These are phyloP conservation scores for Plenodomus tracheiphilus DNA, from an alignment of 2,329 filamentous ascomycete species.

Conservation along the genomic window DNA sequence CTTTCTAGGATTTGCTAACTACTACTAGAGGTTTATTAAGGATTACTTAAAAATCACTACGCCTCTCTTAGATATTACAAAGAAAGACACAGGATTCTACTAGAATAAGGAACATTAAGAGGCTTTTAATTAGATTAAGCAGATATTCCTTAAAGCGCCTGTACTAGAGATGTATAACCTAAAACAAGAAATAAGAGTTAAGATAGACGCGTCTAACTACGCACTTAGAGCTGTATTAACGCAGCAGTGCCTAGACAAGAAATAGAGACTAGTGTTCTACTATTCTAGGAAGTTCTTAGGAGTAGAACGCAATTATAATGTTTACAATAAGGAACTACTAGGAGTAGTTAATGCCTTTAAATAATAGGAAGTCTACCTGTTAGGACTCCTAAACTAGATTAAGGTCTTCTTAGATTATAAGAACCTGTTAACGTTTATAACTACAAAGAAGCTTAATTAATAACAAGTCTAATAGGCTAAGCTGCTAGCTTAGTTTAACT, in stretches of 20 bases:
- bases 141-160: slow-evolving; percentile 1
- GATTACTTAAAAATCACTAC: not conserved
- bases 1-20: not conserved
- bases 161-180: slow-evolving; percentile 1
- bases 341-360: not conserved
- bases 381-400: not conserved
- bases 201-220: slow-evolving; percentile 2
- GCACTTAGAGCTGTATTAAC: not conserved
- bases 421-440: slow-evolving; percentile 6
- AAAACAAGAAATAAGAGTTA: not conserved
- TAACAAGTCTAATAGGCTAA: slow-evolving; percentile 2
- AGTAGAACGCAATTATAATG: slow-evolving; percentile 14
- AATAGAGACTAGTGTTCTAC: slow-evolving; percentile 5
- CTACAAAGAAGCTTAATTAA: slow-evolving; percentile 2
- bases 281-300: not conserved
- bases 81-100: slow-evolving; percentile 1
- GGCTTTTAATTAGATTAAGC: not conserved
- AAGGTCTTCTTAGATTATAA: slow-evolving; percentile 18
- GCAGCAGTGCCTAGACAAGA: slow-evolving; percentile 17
- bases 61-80: not conserved
- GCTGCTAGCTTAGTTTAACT: slow-evolving; percentile 5
- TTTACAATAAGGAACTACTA: slow-evolving; percentile 13
- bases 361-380: not conserved
- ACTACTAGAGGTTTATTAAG: not conserved
- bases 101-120: not conserved